Percentiles rank a stretch among this genome's conserved stretches.
Conservation (phyloP, 2,329 filamentous ascomycete species). For the Didymella arachidicola region DNA sequence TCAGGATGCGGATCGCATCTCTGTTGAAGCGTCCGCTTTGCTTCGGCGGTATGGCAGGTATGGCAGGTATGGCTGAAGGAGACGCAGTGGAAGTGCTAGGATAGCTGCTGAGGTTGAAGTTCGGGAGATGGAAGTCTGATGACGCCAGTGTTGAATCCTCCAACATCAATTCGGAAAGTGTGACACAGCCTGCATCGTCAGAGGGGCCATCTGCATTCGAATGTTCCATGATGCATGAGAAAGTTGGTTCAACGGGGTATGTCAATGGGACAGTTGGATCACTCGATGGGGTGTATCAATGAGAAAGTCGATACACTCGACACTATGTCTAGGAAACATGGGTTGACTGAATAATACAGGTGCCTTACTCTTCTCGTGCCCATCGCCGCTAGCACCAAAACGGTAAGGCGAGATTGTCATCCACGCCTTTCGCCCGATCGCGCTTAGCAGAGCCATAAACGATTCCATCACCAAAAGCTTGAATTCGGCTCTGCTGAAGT, state of each 20-base stretch:
- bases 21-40: slow-evolving; percentile 28
- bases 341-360: too few relatives aligned
- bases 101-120: neutral
- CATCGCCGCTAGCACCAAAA: neutral
- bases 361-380: neutral
- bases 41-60: slow-evolving; percentile 5
- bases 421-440: neutral
- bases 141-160: neutral
- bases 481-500: too few relatives aligned
- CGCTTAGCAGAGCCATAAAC: too few relatives aligned
- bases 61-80: neutral
- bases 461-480: too few relatives aligned
- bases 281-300: neutral
- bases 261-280: neutral
- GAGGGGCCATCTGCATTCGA: neutral
- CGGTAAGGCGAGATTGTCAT: neutral
- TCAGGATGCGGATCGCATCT: slow-evolving; percentile 31
- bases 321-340: too few relatives aligned
- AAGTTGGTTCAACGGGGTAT: neutral
- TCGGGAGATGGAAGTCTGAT: neutral
- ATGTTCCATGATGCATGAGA: neutral
- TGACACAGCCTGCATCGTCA: neutral
- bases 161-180: neutral
- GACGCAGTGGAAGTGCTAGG: neutral
- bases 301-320: too few relatives aligned